Evolutionary conservation across 116 monocot genomes (phyloP).

Genomic region (Papilionanthe hybrid): DNA sequence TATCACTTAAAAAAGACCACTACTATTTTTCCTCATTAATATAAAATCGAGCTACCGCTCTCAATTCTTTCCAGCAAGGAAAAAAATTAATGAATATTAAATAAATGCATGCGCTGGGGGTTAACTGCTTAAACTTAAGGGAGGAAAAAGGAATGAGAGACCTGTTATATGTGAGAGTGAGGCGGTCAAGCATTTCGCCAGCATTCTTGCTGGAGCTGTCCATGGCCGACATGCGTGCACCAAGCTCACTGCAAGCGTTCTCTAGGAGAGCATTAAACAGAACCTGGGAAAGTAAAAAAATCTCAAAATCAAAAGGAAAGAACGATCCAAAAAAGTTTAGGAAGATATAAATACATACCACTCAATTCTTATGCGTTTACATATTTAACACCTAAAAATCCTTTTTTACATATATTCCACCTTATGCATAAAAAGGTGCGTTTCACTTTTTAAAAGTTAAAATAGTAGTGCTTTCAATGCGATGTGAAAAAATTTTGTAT

Average conservation of each 20-base stretch:
- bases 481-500: no score
- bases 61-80: no score
- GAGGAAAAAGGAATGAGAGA: conserved; percentile 13
- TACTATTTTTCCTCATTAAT: no score
- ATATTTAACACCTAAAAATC: no score
- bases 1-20: no score
- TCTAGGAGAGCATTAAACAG: conserved; percentile 81
- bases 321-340: neutral
- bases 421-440: no score
- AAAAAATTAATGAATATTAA: neutral
- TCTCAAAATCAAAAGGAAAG: neutral
- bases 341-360: neutral
- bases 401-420: no score
- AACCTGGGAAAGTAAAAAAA: conserved; percentile 40
- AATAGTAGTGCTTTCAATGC: no score
- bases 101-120: neutral
- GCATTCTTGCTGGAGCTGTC: conserved; percentile 98
- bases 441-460: no score
- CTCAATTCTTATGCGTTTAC: no score
- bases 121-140: no score
- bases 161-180: conserved; percentile 84
- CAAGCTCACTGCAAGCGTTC: conserved; percentile 95
- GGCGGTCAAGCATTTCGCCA: conserved; percentile 95
- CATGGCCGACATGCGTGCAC: conserved; percentile 97
- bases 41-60: no score